Percentiles rank a stretch among this genome's conserved stretches.
Conservation (phyloP, 345 rosid species). For the Eucalyptus regnans region DNA sequence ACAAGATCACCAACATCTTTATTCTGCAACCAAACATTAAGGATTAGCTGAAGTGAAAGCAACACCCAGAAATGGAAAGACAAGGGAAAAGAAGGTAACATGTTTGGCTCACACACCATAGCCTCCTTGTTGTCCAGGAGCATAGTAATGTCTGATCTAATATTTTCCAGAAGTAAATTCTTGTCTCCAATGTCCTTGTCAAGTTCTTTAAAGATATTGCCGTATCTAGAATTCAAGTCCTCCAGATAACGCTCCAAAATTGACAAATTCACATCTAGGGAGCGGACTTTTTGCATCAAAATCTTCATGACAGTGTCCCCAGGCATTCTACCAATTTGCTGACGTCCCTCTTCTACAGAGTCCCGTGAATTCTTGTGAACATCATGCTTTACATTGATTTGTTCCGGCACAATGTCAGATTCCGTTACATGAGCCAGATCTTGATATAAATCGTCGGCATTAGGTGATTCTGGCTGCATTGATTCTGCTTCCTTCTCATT, state of each 20-base stretch:
- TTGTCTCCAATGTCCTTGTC: slow-evolving; percentile 52
- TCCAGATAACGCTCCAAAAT: slow-evolving; percentile 83
- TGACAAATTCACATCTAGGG: slow-evolving; percentile 70
- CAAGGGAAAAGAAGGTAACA: neutral
- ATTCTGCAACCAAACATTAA: slow-evolving; percentile 25
- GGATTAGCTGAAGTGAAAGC: neutral
- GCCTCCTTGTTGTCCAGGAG: slow-evolving; percentile 35
- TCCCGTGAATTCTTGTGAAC: slow-evolving; percentile 20
- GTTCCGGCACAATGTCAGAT: slow-evolving; percentile 15
- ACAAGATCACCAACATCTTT: slow-evolving; percentile 56
- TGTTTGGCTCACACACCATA: slow-evolving; percentile 21
- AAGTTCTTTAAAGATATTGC: slow-evolving; percentile 60
- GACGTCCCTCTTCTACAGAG: slow-evolving; percentile 60
- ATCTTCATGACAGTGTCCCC: slow-evolving; percentile 91
- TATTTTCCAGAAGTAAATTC: slow-evolving; percentile 27
- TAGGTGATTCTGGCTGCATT: slow-evolving; percentile 14
- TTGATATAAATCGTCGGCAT: slow-evolving; percentile 19
- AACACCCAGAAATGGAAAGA: neutral
- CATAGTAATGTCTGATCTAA: slow-evolving; percentile 37
- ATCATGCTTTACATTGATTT: slow-evolving; percentile 18
- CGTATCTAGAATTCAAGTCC: slow-evolving; percentile 64
- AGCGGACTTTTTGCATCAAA: slow-evolving; percentile 87
- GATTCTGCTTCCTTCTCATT: slow-evolving; percentile 23
- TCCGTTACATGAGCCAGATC: slow-evolving; percentile 16
- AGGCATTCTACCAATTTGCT: slow-evolving; percentile 81